Evolutionary conservation across 164 flowering plant species (phyloP).

Genomic region (Piper betle): DNA sequence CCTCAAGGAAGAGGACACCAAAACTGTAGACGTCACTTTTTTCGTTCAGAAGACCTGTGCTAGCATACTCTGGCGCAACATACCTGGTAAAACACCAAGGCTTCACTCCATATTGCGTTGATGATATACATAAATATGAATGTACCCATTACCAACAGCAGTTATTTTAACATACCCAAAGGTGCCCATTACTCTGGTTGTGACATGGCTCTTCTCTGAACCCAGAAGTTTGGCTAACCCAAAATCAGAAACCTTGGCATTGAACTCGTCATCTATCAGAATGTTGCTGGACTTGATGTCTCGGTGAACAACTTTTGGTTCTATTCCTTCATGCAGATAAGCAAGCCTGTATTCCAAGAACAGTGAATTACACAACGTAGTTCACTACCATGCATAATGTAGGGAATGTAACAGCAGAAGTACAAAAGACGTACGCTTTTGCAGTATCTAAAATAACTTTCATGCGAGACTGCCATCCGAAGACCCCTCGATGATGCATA

Average conservation of each 20-base stretch:
- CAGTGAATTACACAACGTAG: not conserved
- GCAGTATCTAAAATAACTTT: conserved; percentile 27
- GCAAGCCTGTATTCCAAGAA: conserved; percentile 27
- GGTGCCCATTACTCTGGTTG: conserved; percentile 35
- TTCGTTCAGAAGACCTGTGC: conserved; percentile 34
- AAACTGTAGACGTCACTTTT: conserved; percentile 45
- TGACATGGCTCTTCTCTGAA: conserved; percentile 36
- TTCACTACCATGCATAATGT: not conserved
- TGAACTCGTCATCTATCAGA: conserved; percentile 26
- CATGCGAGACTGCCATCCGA: conserved; percentile 33
- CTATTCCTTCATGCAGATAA: conserved; percentile 44
- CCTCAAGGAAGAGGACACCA: conserved; percentile 35
- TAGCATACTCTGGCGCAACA: conserved; percentile 56
- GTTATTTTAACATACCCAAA: conserved; percentile 8
- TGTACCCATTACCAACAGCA: not conserved
- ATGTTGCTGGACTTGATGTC: conserved; percentile 44
- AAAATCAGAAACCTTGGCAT: conserved; percentile 41
- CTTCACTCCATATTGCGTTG: not conserved
- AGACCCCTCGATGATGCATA: conserved; percentile 16
- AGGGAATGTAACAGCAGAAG: not conserved
- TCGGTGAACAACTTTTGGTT: conserved; percentile 42
- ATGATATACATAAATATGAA: no score
- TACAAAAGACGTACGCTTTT: conserved; percentile 19
- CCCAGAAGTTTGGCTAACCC: conserved; percentile 46
- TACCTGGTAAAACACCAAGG: conserved; percentile 21